These are phyloP conservation scores for Cyberlindnera lachancei DNA, from an alignment of 805 yeast genomes.

Conservation along the genomic window DNA sequence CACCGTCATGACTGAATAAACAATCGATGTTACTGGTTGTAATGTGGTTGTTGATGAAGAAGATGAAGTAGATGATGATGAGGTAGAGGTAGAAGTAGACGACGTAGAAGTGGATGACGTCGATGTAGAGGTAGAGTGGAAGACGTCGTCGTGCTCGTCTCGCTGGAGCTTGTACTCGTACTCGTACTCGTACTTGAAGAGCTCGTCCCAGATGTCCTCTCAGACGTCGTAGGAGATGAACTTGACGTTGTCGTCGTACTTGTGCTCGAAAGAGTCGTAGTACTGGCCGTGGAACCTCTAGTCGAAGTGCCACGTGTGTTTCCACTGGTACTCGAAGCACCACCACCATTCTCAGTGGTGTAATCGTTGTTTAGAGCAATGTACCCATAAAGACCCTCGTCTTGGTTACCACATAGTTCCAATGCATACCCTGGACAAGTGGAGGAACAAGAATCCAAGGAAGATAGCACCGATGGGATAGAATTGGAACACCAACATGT, in stretches of 20 bases:
- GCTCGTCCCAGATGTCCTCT: not conserved
- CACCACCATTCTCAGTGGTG: no score
- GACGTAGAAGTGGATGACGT: slow-evolving; percentile 10
- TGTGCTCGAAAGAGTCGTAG: no score
- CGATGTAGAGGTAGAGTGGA: slow-evolving; percentile 6
- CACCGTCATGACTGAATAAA: slow-evolving; percentile 28
- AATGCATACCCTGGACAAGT: slow-evolving; percentile 38
- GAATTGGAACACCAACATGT: slow-evolving; percentile 57
- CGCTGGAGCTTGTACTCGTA: not conserved
- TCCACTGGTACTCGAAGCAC: not conserved
- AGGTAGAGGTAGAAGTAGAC: slow-evolving; percentile 14
- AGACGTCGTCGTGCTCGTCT: slow-evolving; percentile 1
- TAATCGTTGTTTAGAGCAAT: slow-evolving; percentile 30
- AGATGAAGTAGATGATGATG: slow-evolving; percentile 20
- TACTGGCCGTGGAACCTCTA: not conserved
- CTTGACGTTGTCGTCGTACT: no score
- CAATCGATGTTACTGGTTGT: slow-evolving; percentile 25
- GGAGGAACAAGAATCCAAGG: slow-evolving; percentile 25
- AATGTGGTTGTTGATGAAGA: slow-evolving; percentile 6
- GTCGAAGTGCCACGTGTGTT: not conserved
- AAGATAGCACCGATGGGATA: slow-evolving; percentile 36
- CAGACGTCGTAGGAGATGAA: not conserved
- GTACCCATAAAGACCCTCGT: slow-evolving; percentile 45
- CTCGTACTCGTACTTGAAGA: not conserved
- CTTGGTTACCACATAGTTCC: slow-evolving; percentile 36